phyloP scores from a whole-genome alignment of 2,329 filamentous ascomycete genomes.

The Parascedosporium putredinis region DNA sequence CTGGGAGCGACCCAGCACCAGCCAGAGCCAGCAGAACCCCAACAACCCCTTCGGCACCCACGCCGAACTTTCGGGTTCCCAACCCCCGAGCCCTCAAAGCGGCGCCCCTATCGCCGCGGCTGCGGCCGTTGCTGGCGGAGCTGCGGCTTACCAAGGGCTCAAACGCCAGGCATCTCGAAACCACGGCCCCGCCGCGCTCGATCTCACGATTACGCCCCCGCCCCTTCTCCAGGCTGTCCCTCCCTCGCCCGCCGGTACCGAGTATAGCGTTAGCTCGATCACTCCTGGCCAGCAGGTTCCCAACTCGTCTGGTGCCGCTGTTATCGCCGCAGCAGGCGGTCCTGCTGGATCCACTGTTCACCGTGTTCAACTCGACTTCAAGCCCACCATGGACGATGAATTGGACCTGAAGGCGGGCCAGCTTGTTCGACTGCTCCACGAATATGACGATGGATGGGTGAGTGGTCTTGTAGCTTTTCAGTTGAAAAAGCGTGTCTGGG shows the following conservation, averaged over 20 bases:
- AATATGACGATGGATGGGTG: conserved; percentile 98
- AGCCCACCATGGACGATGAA: conserved; percentile 86
- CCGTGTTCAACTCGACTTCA: conserved; percentile 89
- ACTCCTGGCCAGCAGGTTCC: conserved; percentile 33
- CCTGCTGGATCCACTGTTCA: conserved; percentile 60
- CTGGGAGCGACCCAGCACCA: conserved; percentile 38
- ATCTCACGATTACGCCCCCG: conserved; percentile 38
- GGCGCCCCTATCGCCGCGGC: conserved; percentile 16
- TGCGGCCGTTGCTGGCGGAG: conserved; percentile 27
- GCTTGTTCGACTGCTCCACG: conserved; percentile 79
- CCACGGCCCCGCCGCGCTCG: conserved; percentile 37
- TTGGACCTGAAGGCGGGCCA: conserved; percentile 71
- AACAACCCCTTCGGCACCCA: conserved; percentile 63
- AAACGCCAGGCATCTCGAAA: conserved; percentile 47
- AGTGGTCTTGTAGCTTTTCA: too few relatives aligned
- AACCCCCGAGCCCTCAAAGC: conserved; percentile 24
- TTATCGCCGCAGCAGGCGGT: conserved; percentile 52
- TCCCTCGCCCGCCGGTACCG: conserved; percentile 51
- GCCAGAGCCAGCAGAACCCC: conserved; percentile 38
- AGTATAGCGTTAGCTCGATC: conserved; percentile 49
- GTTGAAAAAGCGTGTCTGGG: too few relatives aligned
- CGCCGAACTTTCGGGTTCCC: conserved; percentile 23
- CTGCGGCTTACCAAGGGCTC: conserved; percentile 28
- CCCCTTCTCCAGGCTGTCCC: conserved; percentile 27
- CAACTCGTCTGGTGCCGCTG: conserved; percentile 41